These are phyloP conservation scores for Didymellaceae sp. DNA, from an alignment of 2,329 filamentous ascomycete species.

Conservation along the genomic window DNA sequence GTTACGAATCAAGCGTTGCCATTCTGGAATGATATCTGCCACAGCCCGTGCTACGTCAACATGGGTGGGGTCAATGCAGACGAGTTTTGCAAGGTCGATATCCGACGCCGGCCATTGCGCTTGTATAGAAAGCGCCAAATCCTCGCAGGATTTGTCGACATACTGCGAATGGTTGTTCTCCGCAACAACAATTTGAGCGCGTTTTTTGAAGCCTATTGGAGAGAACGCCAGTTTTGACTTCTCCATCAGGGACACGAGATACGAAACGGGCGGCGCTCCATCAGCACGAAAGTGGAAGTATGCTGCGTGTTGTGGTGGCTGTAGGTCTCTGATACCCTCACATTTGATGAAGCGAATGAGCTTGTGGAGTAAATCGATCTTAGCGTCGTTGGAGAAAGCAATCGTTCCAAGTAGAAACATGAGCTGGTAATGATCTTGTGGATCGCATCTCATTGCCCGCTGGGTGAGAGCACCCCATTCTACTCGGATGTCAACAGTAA, in stretches of 20 bases:
- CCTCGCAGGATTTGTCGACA: conserved; percentile 40
- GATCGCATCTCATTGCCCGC: conserved; percentile 38
- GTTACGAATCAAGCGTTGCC: conserved; percentile 59
- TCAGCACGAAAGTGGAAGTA: conserved; percentile 46
- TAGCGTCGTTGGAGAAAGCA: conserved; percentile 48
- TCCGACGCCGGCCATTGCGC: conserved; percentile 48
- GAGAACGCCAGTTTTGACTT: conserved; percentile 41
- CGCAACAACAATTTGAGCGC: conserved; percentile 38
- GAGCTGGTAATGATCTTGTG: conserved; percentile 43
- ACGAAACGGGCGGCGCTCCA: conserved; percentile 28
- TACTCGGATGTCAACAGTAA: conserved; percentile 46
- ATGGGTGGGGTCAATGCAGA: no score
- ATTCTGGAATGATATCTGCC: conserved; percentile 53
- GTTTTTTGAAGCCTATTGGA: conserved; percentile 31
- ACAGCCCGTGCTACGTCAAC: conserved; percentile 51
- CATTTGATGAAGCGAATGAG: conserved; percentile 56
- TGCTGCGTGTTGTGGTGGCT: conserved; percentile 44
- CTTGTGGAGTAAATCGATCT: conserved; percentile 52
- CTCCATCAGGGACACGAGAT: conserved; percentile 15
- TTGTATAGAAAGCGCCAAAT: conserved; percentile 51
- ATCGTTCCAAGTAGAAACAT: conserved; percentile 58
- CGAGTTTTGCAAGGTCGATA: no score
- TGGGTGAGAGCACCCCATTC: conserved; percentile 56
- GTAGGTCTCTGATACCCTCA: conserved; percentile 47
- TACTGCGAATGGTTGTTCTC: conserved; percentile 29